phyloP scores from a whole-genome alignment of 2,329 filamentous ascomycete species.

The Orbilia blumenaviensis region DNA sequence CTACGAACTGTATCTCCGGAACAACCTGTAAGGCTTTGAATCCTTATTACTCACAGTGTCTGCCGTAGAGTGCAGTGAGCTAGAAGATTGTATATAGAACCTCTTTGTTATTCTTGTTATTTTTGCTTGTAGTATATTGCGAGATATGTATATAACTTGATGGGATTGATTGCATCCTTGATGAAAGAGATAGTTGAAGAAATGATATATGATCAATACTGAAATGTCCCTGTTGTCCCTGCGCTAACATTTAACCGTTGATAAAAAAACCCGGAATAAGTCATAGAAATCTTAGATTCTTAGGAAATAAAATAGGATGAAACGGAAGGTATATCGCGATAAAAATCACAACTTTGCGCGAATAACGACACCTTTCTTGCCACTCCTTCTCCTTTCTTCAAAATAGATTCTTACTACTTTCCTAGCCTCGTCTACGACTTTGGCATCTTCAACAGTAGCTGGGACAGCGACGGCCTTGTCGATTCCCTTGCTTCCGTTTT shows the following conservation, averaged over 20 bases:
- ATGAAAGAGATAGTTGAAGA: not conserved
- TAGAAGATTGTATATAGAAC: not conserved
- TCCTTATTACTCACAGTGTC: conserved; percentile 58
- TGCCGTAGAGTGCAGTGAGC: conserved; percentile 9
- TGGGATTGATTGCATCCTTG: not conserved
- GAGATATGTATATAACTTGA: not conserved
- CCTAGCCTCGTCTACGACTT: conserved; percentile 78
- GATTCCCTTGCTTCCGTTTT: conserved; percentile 79
- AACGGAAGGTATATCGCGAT: no score
- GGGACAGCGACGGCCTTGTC: conserved; percentile 78
- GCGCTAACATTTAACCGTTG: not conserved
- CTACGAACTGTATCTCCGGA: conserved; percentile 54
- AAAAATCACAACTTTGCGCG: conserved; percentile 63
- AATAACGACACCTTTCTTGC: conserved; percentile 47
- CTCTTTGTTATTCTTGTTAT: not conserved
- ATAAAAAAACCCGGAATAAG: not conserved
- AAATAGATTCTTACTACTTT: conserved; percentile 80
- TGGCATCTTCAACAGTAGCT: conserved; percentile 82
- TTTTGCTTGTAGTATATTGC: not conserved
- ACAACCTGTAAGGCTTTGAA: conserved; percentile 55
- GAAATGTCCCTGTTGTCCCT: not conserved
- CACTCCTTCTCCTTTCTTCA: conserved; percentile 60
- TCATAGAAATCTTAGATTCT: not conserved
- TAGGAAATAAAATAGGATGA: not conserved
- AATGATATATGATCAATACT: not conserved